Conservation (phyloP, 352 stramenopile genomes). For the Blastocystis sp. region DNA sequence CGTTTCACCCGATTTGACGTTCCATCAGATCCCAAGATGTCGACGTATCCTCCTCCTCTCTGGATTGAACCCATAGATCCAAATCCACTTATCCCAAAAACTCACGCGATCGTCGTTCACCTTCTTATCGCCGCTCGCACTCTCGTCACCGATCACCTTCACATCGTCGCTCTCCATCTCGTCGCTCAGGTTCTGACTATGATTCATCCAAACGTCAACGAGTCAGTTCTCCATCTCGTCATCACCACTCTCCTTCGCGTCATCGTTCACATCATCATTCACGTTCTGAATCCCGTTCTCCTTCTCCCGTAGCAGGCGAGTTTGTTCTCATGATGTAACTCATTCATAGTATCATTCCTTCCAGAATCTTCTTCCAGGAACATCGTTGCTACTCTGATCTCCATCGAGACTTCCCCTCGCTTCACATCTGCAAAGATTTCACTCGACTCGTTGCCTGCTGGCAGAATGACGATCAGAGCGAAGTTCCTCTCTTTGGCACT, state of each 20-base stretch:
- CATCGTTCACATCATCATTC: neutral
- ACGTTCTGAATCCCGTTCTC: neutral
- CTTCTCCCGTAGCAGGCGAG: neutral
- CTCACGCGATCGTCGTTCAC: neutral
- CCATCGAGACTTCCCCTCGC: conserved; percentile 22
- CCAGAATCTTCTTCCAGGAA: conserved; percentile 14
- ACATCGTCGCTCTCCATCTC: neutral
- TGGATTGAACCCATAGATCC: neutral
- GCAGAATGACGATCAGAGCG: conserved; percentile 9
- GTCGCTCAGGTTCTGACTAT: neutral
- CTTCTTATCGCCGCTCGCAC: neutral
- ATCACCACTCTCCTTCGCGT: neutral
- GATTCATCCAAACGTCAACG: neutral
- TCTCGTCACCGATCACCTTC: neutral
- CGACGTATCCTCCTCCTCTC: neutral
- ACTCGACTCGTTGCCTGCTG: conserved; percentile 40
- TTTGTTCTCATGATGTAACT: neutral
- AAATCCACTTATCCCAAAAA: neutral
- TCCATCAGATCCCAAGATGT: neutral
- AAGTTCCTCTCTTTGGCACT: conserved; percentile 16
- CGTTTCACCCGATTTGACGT: neutral
- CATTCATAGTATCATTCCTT: neutral
- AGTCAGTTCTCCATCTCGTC: neutral
- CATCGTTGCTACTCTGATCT: neutral
- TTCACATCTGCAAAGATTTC: conserved; percentile 48